These are phyloP conservation scores for Auricularia heimuer DNA, from an alignment of 768 basidiomycete genomes.

Conservation along the genomic window DNA sequence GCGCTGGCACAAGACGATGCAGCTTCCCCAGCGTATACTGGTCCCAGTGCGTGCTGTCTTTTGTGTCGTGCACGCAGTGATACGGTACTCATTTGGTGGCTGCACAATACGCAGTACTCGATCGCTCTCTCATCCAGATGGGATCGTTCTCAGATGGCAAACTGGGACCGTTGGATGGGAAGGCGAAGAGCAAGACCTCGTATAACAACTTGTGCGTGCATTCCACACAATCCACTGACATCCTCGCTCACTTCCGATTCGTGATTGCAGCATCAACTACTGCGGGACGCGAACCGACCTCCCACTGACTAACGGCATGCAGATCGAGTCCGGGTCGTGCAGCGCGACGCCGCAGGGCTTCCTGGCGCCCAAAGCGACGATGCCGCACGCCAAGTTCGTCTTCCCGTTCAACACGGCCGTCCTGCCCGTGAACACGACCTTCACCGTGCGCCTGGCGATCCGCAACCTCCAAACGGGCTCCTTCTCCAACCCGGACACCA, in stretches of 20 bases:
- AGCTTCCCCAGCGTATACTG: not conserved
- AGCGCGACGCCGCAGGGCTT: conserved; percentile 9
- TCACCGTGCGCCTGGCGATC: conserved; percentile 19
- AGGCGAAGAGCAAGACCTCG: not conserved
- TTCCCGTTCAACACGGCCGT: conserved; percentile 3
- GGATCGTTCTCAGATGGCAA: not conserved
- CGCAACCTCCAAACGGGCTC: conserved; percentile 12
- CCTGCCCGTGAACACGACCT: not conserved
- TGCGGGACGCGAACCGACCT: not conserved
- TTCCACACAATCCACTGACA: not conserved
- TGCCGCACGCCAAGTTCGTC: conserved; percentile 6
- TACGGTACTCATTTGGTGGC: too few relatives aligned
- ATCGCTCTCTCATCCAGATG: not conserved
- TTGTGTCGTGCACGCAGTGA: not conserved
- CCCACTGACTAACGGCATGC: conserved; percentile 5
- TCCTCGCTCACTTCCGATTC: not conserved
- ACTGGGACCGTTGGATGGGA: not conserved
- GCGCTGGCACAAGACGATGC: not conserved
- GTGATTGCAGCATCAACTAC: conserved; percentile 1
- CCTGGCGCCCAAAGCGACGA: conserved; percentile 4
- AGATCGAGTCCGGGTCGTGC: not conserved
- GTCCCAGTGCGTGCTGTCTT: not conserved
- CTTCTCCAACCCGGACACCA: not conserved
- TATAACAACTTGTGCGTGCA: not conserved
- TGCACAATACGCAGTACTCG: not conserved